Evolutionary conservation across 2,329 filamentous ascomycete species (phyloP), one percentile per base, ranked within the genome.

Genomic region (Pseudogymnoascus pannorum): DNA sequence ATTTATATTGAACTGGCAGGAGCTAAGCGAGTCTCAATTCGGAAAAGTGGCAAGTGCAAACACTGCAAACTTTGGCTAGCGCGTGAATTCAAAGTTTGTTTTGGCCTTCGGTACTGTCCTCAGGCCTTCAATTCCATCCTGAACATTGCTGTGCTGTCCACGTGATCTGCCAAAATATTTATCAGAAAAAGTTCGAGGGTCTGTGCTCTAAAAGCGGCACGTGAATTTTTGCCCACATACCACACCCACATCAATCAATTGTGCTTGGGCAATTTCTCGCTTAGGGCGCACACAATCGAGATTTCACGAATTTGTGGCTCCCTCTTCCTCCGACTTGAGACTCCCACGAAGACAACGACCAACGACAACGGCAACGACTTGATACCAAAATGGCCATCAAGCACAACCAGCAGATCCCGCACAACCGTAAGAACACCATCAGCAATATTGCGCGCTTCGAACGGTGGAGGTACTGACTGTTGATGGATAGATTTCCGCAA

Each of bases 381-480:
- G 57, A 58, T 58, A 54, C 57, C 57, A 60, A 66, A 69, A 72
- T 72, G 92, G 90, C 93, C 86, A 96, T 97, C 91, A 96, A 96
- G 88, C 92, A 97, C 89, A 97, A 97, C 85, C 92, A 97, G 85
- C 89, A 93, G 85, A 88, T 97, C 80, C 88, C 89, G 78, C 89
- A 93, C 87, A 96, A 95, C 87, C 92, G 88, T 91, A 82, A 83
- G 88, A 77, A 64, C 31, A 75, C 72, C 31, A 66, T 62, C 64
- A 63, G 67, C 65, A 68, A 64, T 63, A 58, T 63, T 62, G 66
- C 66, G 60, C 69, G 67, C 61, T 64, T 62, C 40, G 62, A 63
- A 12, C 59, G 60, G 68, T 38, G 60, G 57, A 62, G 59, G 57
- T 67, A 66, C 72, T 75, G 68, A 75, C 67, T 63, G 61, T 36